Evolutionary conservation across 1,284 basidiomycete genomes (phyloP).

Genomic region (Leccinum glutinopallens): DNA sequence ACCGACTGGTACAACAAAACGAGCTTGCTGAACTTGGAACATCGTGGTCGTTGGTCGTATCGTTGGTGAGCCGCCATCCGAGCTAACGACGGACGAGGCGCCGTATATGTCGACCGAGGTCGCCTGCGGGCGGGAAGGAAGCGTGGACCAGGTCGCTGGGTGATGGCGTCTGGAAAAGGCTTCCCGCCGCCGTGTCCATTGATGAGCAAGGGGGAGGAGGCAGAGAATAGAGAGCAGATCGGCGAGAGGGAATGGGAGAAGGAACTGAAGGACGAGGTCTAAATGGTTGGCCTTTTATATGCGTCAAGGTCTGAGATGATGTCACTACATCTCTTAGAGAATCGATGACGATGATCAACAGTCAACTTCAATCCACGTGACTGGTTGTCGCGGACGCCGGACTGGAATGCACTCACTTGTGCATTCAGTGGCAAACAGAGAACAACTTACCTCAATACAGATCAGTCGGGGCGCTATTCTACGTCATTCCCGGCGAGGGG

Average conservation of each 20-base stretch:
- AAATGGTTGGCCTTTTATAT: conserved; percentile 14
- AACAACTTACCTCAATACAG: too few species aligned
- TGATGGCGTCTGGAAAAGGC: conserved; percentile 3
- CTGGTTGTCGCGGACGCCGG: too few species aligned
- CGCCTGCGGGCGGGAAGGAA: not conserved
- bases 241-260: not conserved
- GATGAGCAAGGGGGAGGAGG: conserved; percentile 5
- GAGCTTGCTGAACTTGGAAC: not conserved
- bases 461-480: too few species aligned
- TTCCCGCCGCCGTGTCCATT: conserved; percentile 13
- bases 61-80: conserved; percentile 1
- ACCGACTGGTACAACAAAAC: too few species aligned
- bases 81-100: not conserved
- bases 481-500: too few species aligned
- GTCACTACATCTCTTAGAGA: not conserved
- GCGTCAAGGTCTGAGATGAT: not conserved
- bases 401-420: too few species aligned
- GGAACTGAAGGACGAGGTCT: conserved; percentile 10
- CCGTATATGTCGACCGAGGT: not conserved
- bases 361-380: not conserved
- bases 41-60: not conserved
- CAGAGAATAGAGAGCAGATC: not conserved
- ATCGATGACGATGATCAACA: not conserved
- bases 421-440: too few species aligned
- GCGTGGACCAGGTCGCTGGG: not conserved